Percentiles rank a stretch among this genome's conserved stretches.
Evolutionary conservation across 768 basidiomycete genomes (phyloP).

Genomic region (Mycena pura): DNA sequence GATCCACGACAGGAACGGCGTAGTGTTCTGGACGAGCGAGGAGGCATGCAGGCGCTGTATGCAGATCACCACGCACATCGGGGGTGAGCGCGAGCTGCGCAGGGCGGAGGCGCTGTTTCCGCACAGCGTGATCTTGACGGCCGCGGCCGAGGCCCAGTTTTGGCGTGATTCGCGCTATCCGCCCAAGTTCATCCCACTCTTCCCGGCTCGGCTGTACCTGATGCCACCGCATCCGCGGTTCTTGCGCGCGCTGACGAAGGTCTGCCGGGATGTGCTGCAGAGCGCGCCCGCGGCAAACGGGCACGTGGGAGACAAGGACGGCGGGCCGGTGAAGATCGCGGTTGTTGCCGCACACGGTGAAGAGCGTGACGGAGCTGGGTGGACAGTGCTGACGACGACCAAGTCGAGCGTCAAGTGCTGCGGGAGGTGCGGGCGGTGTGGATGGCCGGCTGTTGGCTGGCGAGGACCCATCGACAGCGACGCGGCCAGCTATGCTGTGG

Average conservation of each 20-base stretch:
- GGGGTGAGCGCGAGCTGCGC: conserved; percentile 69
- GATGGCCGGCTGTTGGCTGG: conserved; percentile 41
- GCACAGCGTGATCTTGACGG: conserved; percentile 5
- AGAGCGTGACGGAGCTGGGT: conserved; percentile 67
- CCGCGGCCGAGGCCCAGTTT: conserved; percentile 53
- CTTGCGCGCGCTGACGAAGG: conserved; percentile 54
- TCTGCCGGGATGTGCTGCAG: conserved; percentile 61
- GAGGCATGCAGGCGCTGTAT: conserved; percentile 79
- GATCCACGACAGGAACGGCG: conserved; percentile 56
- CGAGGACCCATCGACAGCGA: conserved; percentile 18
- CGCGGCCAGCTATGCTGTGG: conserved; percentile 63
- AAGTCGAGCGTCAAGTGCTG: conserved; percentile 76
- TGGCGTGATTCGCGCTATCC: conserved; percentile 72
- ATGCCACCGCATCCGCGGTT: conserved; percentile 40
- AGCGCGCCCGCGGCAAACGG: conserved; percentile 40
- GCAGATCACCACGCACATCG: conserved; percentile 82
- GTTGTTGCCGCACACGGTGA: conserved; percentile 79
- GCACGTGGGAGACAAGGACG: conserved; percentile 12
- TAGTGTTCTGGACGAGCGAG: conserved; percentile 82
- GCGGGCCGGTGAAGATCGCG: conserved; percentile 56
- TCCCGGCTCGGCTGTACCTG: conserved; percentile 63
- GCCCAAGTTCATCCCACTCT: conserved; percentile 56
- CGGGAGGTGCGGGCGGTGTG: conserved; percentile 63
- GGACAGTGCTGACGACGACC: conserved; percentile 90
- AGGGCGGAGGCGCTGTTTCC: conserved; percentile 69